Conservation (phyloP, 768 basidiomycete genomes). For the Auricularia cornea region DNA sequence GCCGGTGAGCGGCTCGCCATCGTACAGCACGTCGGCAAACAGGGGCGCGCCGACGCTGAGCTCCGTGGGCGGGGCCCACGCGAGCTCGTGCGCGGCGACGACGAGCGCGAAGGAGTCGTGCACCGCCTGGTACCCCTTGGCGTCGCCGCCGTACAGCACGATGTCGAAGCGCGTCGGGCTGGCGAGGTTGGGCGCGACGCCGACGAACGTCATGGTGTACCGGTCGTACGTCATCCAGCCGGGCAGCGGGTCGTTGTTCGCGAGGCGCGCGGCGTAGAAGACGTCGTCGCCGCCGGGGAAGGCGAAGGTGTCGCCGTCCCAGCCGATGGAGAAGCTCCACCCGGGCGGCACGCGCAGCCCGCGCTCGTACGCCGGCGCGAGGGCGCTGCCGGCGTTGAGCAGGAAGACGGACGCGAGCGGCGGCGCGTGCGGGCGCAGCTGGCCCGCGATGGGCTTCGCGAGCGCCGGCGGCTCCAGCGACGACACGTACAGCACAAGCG, state of each 20-base stretch:
- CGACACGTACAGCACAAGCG: slow-evolving; percentile 44
- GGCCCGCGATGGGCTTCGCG: slow-evolving; percentile 43
- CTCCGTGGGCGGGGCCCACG: too few relatives aligned
- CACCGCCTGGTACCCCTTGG: slow-evolving; percentile 59
- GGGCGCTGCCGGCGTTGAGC: slow-evolving; percentile 50
- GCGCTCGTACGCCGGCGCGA: slow-evolving; percentile 31
- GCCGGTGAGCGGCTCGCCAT: too few relatives aligned
- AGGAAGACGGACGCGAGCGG: slow-evolving; percentile 72
- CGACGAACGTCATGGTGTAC: slow-evolving; percentile 63
- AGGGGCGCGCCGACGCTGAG: slow-evolving; percentile 39
- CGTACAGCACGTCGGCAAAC: slow-evolving; percentile 28
- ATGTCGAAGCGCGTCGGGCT: slow-evolving; percentile 42
- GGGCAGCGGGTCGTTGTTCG: slow-evolving; percentile 65
- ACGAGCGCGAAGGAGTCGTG: slow-evolving; percentile 55
- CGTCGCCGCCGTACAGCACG: slow-evolving; percentile 60
- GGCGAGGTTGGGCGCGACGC: slow-evolving; percentile 53
- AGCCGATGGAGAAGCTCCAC: slow-evolving; percentile 90
- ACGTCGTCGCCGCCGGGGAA: slow-evolving; percentile 28
- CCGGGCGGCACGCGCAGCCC: slow-evolving; percentile 61
- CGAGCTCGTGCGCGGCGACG: slow-evolving; percentile 52
- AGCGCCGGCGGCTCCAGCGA: slow-evolving; percentile 48
- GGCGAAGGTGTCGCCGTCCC: slow-evolving; percentile 55
- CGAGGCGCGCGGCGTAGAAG: slow-evolving; percentile 55
- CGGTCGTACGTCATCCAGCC: slow-evolving; percentile 68
- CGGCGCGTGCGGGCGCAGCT: slow-evolving; percentile 51